Base-by-base conservation (phyloP, 1,284 basidiomycete genomes). In the Crucibulum parvulum region DNA sequence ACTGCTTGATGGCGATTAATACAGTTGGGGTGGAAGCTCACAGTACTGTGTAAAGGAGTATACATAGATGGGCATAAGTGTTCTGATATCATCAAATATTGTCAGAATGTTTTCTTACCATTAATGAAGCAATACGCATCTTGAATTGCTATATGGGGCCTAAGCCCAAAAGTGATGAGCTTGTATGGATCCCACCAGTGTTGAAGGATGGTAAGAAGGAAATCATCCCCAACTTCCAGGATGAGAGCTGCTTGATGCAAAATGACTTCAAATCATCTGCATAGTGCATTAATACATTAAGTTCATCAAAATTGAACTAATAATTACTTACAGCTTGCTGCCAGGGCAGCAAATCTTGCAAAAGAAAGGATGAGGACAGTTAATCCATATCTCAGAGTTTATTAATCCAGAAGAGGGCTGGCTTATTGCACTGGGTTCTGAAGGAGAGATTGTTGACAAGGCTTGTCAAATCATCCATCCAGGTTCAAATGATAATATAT, bases 321-420 rank as follows among this genome's bases (percentile, higher is more conserved):
- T 8, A 6, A 13, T 4, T 43, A 15, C 41, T 43, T 43, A 43
- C 41, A 15, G 41, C 41, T 43, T 43, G 16, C 36, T 41, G 16
- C 55, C 53, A n/a, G 61, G 47, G 4, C 24, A 68, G 46, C 53
- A 55, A 24, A 57, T 58, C 13, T 53, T 68, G 31, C 52, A 53
- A n/a, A 63, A 62, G 46, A 66, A 68, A 55, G 59, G 63, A 18
- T 53, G 53, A 13, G 65, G 66, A 3, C 59, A 46, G 5, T 51
- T 68, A 2, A 68, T 68, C 37, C 63, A 66, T 55, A 54, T 65
- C 35, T 68, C 66, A 5, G 64, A 67, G 10, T 67, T 62, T 38
- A 62, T 67, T 31, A 55, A 59, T 9, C 52, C 53, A 35, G 50
- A 13, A 4, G 51, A 56, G 58, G 69, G 70, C 0, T 54, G 59